These are phyloP conservation scores for Corymbia maculata DNA, from an alignment of 345 rosid genomes.

Conservation along the genomic window DNA sequence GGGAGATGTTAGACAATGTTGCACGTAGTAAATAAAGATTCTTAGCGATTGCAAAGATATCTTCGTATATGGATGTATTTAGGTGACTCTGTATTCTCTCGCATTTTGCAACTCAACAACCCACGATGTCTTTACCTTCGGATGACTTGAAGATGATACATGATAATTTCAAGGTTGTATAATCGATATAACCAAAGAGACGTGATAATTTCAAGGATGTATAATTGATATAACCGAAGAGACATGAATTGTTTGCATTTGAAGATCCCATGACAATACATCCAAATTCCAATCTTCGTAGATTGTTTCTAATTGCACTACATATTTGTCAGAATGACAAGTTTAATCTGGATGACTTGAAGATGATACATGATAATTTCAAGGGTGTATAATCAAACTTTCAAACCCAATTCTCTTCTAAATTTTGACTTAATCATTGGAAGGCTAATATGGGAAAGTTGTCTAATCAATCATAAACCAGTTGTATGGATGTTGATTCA, in stretches of 20 bases:
- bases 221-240: neutral
- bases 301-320: neutral
- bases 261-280: neutral
- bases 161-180: neutral
- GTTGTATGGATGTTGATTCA: accelerated
- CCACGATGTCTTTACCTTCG: neutral
- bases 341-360: too few relatives aligned
- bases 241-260: neutral
- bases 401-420: neutral
- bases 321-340: accelerated
- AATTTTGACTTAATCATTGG: neutral
- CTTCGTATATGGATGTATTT: neutral
- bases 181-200: neutral
- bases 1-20: neutral
- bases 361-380: too few relatives aligned
- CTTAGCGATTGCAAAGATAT: neutral
- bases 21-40: neutral
- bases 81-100: neutral
- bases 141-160: neutral
- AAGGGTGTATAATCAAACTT: too few relatives aligned
- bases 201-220: too few relatives aligned
- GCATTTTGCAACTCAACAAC: neutral
- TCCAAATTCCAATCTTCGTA: neutral
- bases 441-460: neutral
- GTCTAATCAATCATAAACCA: neutral